These are phyloP conservation scores for Xylaria sp. DNA, from an alignment of 2,329 filamentous ascomycete genomes.

Conservation along the genomic window DNA sequence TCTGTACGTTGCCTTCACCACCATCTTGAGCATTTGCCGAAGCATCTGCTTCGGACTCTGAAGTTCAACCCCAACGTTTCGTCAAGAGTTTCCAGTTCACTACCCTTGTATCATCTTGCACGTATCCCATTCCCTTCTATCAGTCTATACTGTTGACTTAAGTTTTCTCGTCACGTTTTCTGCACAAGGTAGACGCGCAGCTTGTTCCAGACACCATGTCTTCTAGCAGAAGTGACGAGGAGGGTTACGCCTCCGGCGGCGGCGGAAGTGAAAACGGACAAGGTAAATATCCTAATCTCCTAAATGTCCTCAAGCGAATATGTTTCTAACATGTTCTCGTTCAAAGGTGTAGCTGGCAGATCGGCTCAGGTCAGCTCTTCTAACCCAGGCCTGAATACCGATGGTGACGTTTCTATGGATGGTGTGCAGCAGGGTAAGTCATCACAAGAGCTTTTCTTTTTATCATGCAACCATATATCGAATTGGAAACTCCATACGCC, in stretches of 20 bases:
- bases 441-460: neutral
- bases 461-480: neutral
- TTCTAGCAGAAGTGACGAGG: neutral
- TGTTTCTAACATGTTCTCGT: neutral
- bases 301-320: neutral
- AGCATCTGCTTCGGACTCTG: neutral
- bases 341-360: neutral
- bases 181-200: neutral
- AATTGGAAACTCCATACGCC: neutral
- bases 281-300: constrained; percentile 2
- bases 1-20: neutral
- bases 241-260: neutral
- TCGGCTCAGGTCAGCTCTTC: too few relatives aligned
- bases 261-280: neutral
- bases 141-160: neutral
- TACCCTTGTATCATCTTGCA: neutral
- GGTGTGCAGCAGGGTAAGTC: neutral
- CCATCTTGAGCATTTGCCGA: neutral
- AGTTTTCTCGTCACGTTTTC: neutral
- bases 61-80: neutral
- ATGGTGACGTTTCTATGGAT: neutral
- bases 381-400: too few relatives aligned
- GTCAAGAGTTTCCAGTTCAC: neutral
- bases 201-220: constrained; percentile 1
- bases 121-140: neutral